Percentiles rank a stretch among this genome's conserved stretches.
These are phyloP conservation scores for Taphrina communis DNA, from an alignment of 1,139 yeast species.

Conservation along the genomic window DNA sequence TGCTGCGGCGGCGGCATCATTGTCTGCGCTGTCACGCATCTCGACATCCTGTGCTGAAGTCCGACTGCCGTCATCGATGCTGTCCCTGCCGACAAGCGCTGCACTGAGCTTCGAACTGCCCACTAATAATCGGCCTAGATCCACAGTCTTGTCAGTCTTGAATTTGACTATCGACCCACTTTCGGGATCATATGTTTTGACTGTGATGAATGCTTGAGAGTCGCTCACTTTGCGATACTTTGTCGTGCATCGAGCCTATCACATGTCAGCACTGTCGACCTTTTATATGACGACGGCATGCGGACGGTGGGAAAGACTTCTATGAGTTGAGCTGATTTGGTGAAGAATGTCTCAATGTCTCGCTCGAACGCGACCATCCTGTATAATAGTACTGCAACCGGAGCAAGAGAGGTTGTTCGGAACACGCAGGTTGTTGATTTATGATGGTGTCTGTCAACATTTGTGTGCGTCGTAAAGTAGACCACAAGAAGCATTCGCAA, in stretches of 20 bases:
- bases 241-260: conserved; percentile 25
- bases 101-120: conserved; percentile 23
- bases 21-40: background rate
- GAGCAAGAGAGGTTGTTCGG: too few relatives aligned
- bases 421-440: background rate
- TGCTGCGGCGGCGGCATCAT: too few relatives aligned
- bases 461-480: background rate
- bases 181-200: conserved; percentile 18
- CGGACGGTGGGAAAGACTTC: conserved; percentile 29
- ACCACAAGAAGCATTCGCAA: too few relatives aligned
- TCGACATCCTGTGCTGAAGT: background rate
- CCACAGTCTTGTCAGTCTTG: conserved; percentile 32
- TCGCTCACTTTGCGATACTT: conserved; percentile 23
- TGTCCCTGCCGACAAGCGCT: background rate
- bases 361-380: conserved; percentile 33
- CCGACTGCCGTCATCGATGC: background rate
- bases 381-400: background rate
- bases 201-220: conserved; percentile 29
- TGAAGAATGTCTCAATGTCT: conserved; percentile 23
- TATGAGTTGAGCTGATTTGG: conserved; percentile 26
- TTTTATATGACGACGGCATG: background rate
- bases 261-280: background rate
- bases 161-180: conserved; percentile 29
- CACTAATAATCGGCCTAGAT: conserved; percentile 30
- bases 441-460: background rate